Base-by-base conservation (phyloP, 2,329 filamentous ascomycete genomes). In the Tothia fuscella region DNA sequence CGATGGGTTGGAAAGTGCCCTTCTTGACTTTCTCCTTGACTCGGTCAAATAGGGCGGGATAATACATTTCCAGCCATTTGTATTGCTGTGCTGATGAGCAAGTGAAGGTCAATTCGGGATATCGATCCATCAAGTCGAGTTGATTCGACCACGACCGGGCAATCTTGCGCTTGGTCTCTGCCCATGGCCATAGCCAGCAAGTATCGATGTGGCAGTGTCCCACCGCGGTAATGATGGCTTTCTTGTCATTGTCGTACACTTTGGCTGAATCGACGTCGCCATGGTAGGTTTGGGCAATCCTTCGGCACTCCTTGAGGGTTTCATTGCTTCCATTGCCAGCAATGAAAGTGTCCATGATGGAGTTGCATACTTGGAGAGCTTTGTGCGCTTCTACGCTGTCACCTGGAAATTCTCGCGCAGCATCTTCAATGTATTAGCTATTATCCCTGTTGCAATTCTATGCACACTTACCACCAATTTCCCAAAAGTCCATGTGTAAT, bases 101-200 rank as follows among this genome's bases (percentile, higher is more conserved):
- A 41, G 82, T 79, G 66, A 98, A 98, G 35, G 85, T 79, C 54
- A 93, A 80, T 64, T 98, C 91, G 0, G 88, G 86, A 50, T 96
- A 98, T 25, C 84, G 76, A 47, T 98, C 91, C 72, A 98, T 86
- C 52, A 98, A 67, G 54, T 94, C 82, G 61, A 88, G 94, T 60
- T 98, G 91, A 58, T 86, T 96, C 2, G 86, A 89, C 91, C 91
- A 98, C 7, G 88, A 95, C 34, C 91, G 78, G 16, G 82, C 88
- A 22, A 96, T 82, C 67, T 98, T 98, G 54, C 91, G 82, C 65
- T 93, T 95, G 0, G 91, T 96, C 67, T 98, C 91, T 7, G 82
- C 91, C 75, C 87, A 98, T 0, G 91, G 91, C 91, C 91, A 98
- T 26, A 98, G 71, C 91, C 91, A 98, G 62, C 89, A 95, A 21